Evolutionary conservation across 2,329 filamentous ascomycete species (phyloP).

Genomic region (Diaporthe capsici): DNA sequence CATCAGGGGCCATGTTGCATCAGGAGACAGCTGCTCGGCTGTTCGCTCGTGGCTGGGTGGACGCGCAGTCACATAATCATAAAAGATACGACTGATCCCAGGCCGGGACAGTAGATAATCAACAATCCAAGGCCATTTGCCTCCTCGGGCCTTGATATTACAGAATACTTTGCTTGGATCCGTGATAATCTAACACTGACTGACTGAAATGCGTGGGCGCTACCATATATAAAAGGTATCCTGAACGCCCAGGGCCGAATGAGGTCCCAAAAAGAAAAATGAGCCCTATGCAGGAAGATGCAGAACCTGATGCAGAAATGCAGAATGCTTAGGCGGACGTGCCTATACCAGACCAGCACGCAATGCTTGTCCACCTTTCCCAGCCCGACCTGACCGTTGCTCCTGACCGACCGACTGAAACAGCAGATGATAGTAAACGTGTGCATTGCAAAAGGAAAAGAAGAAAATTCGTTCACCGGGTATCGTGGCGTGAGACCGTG

Average conservation of each 20-base stretch:
- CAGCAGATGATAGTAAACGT: conserved; percentile 8
- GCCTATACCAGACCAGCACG: conserved; percentile 28
- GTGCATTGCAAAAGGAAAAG: neutral
- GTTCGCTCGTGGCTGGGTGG: conserved; percentile 13
- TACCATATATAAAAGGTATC: conserved; percentile 37
- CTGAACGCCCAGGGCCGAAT: conserved; percentile 30
- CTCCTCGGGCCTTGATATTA: conserved; percentile 20
- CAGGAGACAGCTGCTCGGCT: conserved; percentile 18
- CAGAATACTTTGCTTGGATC: conserved; percentile 16
- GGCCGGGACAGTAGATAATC: conserved; percentile 21
- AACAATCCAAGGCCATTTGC: conserved; percentile 8
- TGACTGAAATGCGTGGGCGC: conserved; percentile 38
- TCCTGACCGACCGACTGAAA: conserved; percentile 21
- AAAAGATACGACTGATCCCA: conserved; percentile 7
- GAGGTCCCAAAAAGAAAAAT: neutral
- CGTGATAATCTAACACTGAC: conserved; percentile 20
- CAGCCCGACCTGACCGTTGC: conserved; percentile 25
- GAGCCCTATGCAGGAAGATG: conserved; percentile 30
- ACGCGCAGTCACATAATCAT: neutral
- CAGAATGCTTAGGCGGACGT: conserved; percentile 22
- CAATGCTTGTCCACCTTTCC: conserved; percentile 23
- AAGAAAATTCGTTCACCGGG: conserved; percentile 30
- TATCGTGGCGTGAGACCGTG: conserved; percentile 29
- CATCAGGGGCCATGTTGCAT: neutral
- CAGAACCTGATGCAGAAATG: conserved; percentile 24